A percentile compares a stretch with the other conserved stretches of the same genome.
phyloP scores from a whole-genome alignment of 2,329 filamentous ascomycete species.

The Calonectria hawksworthii region DNA sequence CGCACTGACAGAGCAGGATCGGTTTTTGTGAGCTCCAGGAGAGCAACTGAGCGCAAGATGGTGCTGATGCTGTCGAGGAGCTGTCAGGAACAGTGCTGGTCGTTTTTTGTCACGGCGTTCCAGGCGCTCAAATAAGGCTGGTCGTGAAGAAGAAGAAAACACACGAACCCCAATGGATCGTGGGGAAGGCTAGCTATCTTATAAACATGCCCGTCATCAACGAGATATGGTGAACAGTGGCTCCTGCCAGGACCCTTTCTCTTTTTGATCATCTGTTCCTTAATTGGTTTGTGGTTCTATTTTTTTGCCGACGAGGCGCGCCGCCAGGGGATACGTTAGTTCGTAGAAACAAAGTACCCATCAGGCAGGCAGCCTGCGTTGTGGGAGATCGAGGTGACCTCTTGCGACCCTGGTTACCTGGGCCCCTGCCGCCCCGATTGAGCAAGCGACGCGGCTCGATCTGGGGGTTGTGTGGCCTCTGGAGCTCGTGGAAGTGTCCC shows the following conservation, averaged over 20 bases:
- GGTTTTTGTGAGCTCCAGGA: background rate
- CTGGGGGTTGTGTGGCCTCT: constrained; percentile 35
- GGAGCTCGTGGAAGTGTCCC: constrained; percentile 29
- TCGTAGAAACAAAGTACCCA: constrained; percentile 38
- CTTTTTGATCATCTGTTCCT: constrained; percentile 27
- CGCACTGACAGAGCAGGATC: constrained; percentile 30
- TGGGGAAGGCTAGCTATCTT: constrained; percentile 41
- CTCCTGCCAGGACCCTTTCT: constrained; percentile 34
- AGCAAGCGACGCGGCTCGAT: constrained; percentile 41
- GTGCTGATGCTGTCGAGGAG: background rate
- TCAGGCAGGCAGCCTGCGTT: constrained; percentile 15
- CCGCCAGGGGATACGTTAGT: constrained; percentile 25
- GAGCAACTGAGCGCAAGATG: background rate
- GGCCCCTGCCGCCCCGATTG: constrained; percentile 32
- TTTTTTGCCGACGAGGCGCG: constrained; percentile 30
- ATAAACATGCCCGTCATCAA: constrained; percentile 33
- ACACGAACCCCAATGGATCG: constrained; percentile 4
- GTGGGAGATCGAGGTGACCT: constrained; percentile 36
- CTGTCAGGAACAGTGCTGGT: background rate
- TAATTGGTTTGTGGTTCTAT: constrained; percentile 31
- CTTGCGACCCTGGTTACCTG: constrained; percentile 21
- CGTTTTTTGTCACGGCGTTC: background rate
- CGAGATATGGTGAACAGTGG: constrained; percentile 27
- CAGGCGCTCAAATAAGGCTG: background rate
- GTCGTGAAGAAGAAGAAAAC: background rate